Conservation (phyloP, 495 filamentous ascomycete species). For the Aspergillus incahuasiensis region DNA sequence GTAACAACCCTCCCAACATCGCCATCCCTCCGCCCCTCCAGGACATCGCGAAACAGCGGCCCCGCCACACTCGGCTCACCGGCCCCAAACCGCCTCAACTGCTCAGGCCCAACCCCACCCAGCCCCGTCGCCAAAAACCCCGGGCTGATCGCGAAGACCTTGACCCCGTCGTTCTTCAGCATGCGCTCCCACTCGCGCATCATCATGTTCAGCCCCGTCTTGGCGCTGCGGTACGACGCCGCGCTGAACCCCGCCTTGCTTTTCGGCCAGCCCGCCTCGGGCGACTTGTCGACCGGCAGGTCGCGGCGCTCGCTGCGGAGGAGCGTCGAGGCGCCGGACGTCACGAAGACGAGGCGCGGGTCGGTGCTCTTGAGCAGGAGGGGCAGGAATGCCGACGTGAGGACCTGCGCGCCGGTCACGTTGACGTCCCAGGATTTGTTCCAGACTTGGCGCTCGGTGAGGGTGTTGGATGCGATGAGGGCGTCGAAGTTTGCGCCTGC, state of each 20-base stretch:
- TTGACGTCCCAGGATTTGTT: conserved; percentile 55
- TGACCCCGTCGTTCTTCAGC: conserved; percentile 55
- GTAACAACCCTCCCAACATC: conserved; percentile 44
- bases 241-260: conserved; percentile 1
- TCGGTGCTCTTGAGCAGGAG: conserved; percentile 40
- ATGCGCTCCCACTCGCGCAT: conserved; percentile 54
- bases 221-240: conserved; percentile 46
- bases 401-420: conserved; percentile 45
- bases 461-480: conserved; percentile 25
- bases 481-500: conserved; percentile 35
- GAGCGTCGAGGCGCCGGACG: conserved; percentile 45
- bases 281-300: conserved; percentile 30
- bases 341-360: conserved; percentile 47
- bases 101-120: conserved; percentile 25
- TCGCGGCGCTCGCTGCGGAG: conserved; percentile 27
- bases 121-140: conserved; percentile 55
- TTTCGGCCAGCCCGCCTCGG: conserved; percentile 46
- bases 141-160: conserved; percentile 51
- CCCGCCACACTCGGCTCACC: conserved; percentile 40
- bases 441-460: conserved; percentile 37
- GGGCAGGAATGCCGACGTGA: conserved; percentile 42
- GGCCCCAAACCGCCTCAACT: conserved; percentile 35
- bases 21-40: conserved; percentile 45
- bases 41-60: conserved; percentile 37
- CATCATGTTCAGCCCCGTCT: conserved; percentile 63